Base-by-base conservation (phyloP, 768 basidiomycete genomes). In the Tylopilus sp. region DNA sequence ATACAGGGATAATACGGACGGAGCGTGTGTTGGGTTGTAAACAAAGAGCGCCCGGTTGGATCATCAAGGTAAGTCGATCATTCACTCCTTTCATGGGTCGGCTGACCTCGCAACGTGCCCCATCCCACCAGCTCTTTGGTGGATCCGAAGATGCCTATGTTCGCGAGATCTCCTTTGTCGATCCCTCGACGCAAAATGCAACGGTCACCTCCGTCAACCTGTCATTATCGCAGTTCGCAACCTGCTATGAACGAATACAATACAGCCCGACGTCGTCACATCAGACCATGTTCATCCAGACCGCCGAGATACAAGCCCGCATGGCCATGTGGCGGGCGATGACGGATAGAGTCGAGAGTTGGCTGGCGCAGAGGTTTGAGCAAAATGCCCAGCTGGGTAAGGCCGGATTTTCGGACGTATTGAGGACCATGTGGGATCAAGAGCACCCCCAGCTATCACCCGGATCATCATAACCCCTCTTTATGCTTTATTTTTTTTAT, bases 81-180 rank as follows among this genome's bases (percentile, higher is more conserved):
- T 17, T 31, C 35, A 7, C n/a, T 47, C 50, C 41, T 50, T 28
- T 28, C 28, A 28, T 44, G 45, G 50, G 47, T 36, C 20, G 25
- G 45, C 45, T 53, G 50, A 64, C 45, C 20, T 2, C n/a, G 0
- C 30, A 36, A 41, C 42, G 40, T 20, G 18, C n/a, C 28, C 6
- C 9, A 26, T 40, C 31, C n/a, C 26, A 52, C 40, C 62, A 94
- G 92, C 69, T 95, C 22, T 90, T 95, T 51, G 92, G 92, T 47
- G 92, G 92, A 35, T 91, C 91, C 56, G 91, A 93, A 72, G 91
- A 94, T 62, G 93, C 95, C 10, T 97, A 89, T 64, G 91, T 97
- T 1, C 85, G 95, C 41, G 95, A 98, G 72, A 86, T 97, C 59
- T 91, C 92, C 5, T 95, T 95, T 65, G 78, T 95, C 33, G 91